These are phyloP conservation scores for Phytophthora capsici DNA, from an alignment of 352 stramenopile species.

Conservation along the genomic window DNA sequence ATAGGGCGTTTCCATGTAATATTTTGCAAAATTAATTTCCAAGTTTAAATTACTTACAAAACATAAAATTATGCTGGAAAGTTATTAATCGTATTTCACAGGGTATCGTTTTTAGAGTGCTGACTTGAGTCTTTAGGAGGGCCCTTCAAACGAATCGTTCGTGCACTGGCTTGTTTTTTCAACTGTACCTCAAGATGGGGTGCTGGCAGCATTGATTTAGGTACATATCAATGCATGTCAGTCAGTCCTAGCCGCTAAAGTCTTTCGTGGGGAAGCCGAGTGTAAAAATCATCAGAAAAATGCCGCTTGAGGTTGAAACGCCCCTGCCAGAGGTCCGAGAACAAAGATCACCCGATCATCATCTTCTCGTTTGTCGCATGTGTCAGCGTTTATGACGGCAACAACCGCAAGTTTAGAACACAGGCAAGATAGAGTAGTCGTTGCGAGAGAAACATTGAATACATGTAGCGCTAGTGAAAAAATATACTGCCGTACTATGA, in stretches of 20 bases:
- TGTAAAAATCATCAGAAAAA: neutral
- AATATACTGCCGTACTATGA: too few species aligned
- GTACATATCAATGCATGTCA: neutral
- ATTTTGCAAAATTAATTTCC: constrained; percentile 11
- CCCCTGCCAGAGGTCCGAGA: constrained; percentile 1
- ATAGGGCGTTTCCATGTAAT: too few species aligned
- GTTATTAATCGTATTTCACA: neutral
- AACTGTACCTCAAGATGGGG: constrained; percentile 11
- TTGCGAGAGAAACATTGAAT: too few species aligned
- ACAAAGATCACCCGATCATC: constrained; percentile 1
- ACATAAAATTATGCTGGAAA: neutral
- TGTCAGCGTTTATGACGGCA: neutral
- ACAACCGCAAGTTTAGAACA: neutral
- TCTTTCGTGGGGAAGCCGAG: too few species aligned
- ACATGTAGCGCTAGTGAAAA: too few species aligned
- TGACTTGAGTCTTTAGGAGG: neutral
- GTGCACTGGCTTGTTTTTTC: constrained; percentile 27
- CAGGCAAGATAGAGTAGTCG: too few species aligned
- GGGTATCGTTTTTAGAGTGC: constrained; percentile 15
- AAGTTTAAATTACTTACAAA: constrained; percentile 17
- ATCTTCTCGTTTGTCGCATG: constrained; percentile 3
- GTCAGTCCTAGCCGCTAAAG: neutral
- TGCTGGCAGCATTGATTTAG: neutral
- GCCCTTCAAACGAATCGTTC: constrained; percentile 3
- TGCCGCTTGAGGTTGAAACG: constrained; percentile 7